Evolutionary conservation across 163 green algal genomes (phyloP), one percentile per base, ranked within the genome.

Genomic region (Scenedesmus sp.): DNA sequence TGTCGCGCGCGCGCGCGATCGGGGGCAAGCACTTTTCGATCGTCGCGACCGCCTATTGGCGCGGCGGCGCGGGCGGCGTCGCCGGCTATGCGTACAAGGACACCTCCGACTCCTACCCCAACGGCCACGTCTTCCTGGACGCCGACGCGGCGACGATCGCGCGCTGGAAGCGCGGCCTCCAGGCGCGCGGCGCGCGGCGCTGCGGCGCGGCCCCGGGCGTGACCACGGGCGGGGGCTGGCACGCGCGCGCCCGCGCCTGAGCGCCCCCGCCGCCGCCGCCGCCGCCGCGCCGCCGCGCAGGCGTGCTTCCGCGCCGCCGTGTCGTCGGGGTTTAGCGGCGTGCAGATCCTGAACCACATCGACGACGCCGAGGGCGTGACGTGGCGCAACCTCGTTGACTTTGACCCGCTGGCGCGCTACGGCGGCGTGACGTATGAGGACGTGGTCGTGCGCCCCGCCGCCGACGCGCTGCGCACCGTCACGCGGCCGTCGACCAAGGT

Each of bases 291-390:
- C 29, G 13, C 2, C 53, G n/a, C 58, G 54, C 75, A 83, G 75
- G 34, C n/a, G 7, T 83, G 75, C 45, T 77, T 83, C 33, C 42
- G 65, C 4, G n/a, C 64, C 2, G 75, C 75, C 28, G 45, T 83
- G 4, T 14, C 31, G 17, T n/a, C 54, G 18, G 75, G 75, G 2
- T 77, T 83, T 56, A 71, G 26, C 2, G 75, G 64, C 50, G 36
- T 83, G 31, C 75, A 83, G 42, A 63, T 83, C 42, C 42, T 83
- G 2, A 83, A 83, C 75, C 75, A 83, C 75, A 73, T 83, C 22
- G 75, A 82, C 42, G 20, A 62, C 0, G 4, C n/a, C 0, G 47
- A 45, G 20, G 22, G 28, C 36, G 14, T 3, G 13, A 33, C 64
- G 1, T 83, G 75, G 75, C 54, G 75, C 31, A 83, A 83, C 56